Evolutionary conservation across 768 basidiomycete genomes (phyloP).

Genomic region (Tricholoma terreum): DNA sequence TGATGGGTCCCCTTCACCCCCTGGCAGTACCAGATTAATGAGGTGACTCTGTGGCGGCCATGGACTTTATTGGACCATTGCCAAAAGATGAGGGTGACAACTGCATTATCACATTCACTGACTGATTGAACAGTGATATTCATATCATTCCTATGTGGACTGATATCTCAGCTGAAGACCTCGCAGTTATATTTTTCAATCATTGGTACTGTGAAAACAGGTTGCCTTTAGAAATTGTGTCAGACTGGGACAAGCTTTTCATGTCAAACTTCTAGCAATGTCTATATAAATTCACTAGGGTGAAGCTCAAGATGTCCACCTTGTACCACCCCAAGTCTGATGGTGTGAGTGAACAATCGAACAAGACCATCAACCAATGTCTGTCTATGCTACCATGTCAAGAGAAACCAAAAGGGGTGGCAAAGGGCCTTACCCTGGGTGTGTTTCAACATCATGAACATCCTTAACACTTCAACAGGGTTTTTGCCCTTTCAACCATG

Average conservation of each 20-base stretch:
- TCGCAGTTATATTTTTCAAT: too few species aligned
- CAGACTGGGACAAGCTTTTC: constrained; percentile 29
- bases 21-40: constrained; percentile 23
- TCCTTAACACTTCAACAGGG: too few species aligned
- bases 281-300: too few species aligned
- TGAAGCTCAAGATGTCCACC: constrained; percentile 26
- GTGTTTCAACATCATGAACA: too few species aligned
- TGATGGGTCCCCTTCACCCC: too few species aligned
- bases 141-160: too few species aligned
- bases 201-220: too few species aligned
- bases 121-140: too few species aligned
- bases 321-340: constrained; percentile 37
- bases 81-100: constrained; percentile 19
- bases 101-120: constrained; percentile 13
- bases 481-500: too few species aligned
- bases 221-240: constrained; percentile 22
- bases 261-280: too few species aligned
- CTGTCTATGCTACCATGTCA: constrained; percentile 26
- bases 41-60: constrained; percentile 16
- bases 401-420: constrained; percentile 33
- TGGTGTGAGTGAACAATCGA: constrained; percentile 29
- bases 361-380: constrained; percentile 29
- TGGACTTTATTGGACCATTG: too few species aligned
- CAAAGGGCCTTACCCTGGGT: constrained; percentile 20
- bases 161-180: too few species aligned